A percentile compares a stretch with the other conserved stretches of the same genome.
Evolutionary conservation across 306 rosid species (phyloP).

Genomic region (Pyrus communis): DNA sequence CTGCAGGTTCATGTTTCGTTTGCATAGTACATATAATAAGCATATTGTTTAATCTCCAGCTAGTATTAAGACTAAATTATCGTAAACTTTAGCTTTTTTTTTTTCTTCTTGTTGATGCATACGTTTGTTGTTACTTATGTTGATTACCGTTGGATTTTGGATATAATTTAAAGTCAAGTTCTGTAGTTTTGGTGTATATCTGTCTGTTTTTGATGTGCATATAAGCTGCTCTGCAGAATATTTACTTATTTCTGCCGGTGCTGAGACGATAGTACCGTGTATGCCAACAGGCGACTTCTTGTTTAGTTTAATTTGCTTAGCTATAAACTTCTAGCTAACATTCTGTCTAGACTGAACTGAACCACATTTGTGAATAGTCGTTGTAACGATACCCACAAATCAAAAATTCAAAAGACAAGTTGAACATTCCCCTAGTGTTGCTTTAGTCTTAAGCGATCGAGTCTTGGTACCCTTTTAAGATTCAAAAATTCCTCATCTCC

Average conservation of each 20-base stretch:
- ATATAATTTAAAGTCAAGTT: neutral
- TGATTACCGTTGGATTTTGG: neutral
- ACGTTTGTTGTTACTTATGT: neutral
- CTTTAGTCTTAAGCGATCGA: neutral
- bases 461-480: neutral
- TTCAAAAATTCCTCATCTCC: neutral
- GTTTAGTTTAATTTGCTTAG: neutral
- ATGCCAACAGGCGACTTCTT: neutral
- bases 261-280: neutral
- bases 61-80: neutral
- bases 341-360: neutral
- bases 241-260: neutral
- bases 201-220: neutral
- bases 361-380: neutral
- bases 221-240: neutral
- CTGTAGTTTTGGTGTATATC: neutral
- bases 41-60: neutral
- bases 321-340: neutral
- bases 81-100: neutral
- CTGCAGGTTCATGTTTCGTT: conserved; percentile 6
- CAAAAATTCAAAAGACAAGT: neutral
- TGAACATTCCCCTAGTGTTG: neutral
- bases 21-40: neutral
- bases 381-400: neutral
- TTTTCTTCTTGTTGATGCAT: neutral